Evolutionary conservation across 345 rosid species (phyloP), one percentile per base, ranked within the genome.

Genomic region (Salix caprea): DNA sequence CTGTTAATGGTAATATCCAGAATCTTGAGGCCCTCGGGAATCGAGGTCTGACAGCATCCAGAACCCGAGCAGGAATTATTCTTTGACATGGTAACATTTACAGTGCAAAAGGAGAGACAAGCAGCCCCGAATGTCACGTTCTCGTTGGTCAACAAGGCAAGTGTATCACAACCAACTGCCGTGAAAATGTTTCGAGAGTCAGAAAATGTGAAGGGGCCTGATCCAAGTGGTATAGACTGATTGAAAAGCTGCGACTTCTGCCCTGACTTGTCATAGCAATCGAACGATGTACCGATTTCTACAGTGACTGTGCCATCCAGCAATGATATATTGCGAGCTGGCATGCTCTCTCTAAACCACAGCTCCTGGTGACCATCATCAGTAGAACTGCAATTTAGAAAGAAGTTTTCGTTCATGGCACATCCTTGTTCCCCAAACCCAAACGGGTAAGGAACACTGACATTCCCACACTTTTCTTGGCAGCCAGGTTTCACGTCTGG

Each of bases 361-460:
- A 76, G 71, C 12, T 11, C 23, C 7, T 62, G 39, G 19, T 74
- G 32, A 19, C 70, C n/a, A 19, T 9, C 19, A 2, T 0, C 23
- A 14, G 6, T 7, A 0, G 16, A 0, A 7, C 1, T 65, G 76
- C 80, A 84, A 1, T 4, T 61, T 23, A 84, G 73, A 14, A 46
- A 4, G 71, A 84, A 84, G 52, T 14, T 0, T 0, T 3, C 0
- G 37, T 70, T 61, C 18, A 72, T 28, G 64, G 84, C 78, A 14
- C 86, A 81, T 0, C 14, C 42, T 2, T 1, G 30, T n/a, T 71
- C 39, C 5, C n/a, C 67, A 32, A 68, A 65, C 12, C 84, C 84
- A 39, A 75, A 84, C 0, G 86, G 86, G 75, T 78, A 84, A 30
- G 84, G 80, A 68, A 78, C 80, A 23, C 23, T 30, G 18, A 84